These are phyloP conservation scores for Trichoderma gracile DNA, from an alignment of 2,329 filamentous ascomycete genomes.

Conservation along the genomic window DNA sequence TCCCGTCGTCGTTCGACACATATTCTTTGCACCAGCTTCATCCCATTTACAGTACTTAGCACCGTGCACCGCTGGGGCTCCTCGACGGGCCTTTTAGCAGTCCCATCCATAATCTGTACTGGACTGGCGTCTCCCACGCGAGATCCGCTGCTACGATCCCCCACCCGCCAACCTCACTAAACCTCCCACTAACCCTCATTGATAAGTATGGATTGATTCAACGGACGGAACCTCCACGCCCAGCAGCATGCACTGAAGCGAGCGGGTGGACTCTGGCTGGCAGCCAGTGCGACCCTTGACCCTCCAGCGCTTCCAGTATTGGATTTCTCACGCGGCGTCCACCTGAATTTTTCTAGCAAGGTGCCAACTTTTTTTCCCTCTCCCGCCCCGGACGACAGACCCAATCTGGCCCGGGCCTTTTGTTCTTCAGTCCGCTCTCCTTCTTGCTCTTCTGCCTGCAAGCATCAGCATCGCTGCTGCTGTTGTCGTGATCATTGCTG, in stretches of 20 bases:
- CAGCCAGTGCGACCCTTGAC: too few species aligned
- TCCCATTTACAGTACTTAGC: conserved; percentile 3
- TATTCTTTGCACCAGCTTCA: too few species aligned
- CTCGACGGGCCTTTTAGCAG: background rate
- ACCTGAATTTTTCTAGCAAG: too few species aligned
- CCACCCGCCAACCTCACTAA: too few species aligned
- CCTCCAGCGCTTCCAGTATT: background rate
- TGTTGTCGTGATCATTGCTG: background rate
- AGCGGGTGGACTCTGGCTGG: too few species aligned
- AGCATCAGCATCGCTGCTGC: background rate
- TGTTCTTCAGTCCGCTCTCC: conserved; percentile 4
- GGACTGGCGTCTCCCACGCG: conserved; percentile 14
- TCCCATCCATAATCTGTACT: background rate
- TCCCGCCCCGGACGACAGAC: conserved; percentile 13
- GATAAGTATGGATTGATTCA: too few species aligned
- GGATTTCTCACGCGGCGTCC: background rate
- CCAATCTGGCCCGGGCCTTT: conserved; percentile 15
- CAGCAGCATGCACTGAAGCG: too few species aligned
- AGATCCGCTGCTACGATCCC: conserved; percentile 22
- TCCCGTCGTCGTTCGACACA: too few species aligned
- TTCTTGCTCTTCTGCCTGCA: background rate
- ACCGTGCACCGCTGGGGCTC: conserved; percentile 12
- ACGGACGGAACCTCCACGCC: too few species aligned
- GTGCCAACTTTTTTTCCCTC: conserved; percentile 8
- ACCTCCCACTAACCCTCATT: too few species aligned